phyloP scores from a whole-genome alignment of 306 rosid genomes.

The Macrotyloma uniflorum region DNA sequence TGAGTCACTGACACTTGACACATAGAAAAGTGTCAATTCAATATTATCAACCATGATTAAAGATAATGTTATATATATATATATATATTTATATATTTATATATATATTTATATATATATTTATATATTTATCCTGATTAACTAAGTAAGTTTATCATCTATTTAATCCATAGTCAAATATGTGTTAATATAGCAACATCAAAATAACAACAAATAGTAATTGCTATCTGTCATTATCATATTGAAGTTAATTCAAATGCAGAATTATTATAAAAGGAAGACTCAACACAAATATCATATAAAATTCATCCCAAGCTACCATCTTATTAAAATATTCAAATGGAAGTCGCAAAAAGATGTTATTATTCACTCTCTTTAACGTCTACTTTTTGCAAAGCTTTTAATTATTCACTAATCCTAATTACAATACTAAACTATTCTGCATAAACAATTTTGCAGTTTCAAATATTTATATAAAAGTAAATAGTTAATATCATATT shows the following conservation, averaged over 20 bases:
- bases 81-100: too few species aligned
- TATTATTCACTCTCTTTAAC: background rate
- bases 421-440: constrained; percentile 8
- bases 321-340: background rate
- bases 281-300: background rate
- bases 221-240: constrained; percentile 8
- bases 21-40: background rate
- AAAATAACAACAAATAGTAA: background rate
- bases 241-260: background rate
- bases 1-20: constrained; percentile 4
- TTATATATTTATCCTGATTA: background rate
- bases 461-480: too few species aligned
- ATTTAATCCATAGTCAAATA: background rate
- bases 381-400: constrained; percentile 8
- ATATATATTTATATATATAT: too few species aligned
- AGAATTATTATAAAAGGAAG: background rate
- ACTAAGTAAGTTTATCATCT: background rate
- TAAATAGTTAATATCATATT: too few species aligned
- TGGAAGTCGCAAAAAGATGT: background rate
- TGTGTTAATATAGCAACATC: background rate
- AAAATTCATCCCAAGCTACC: background rate
- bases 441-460: background rate
- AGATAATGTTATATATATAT: too few species aligned
- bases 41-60: background rate
- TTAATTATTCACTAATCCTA: constrained; percentile 8